Evolutionary conservation across 208 protist species (phyloP).

Genomic region (Sergeia podlipaevii): DNA sequence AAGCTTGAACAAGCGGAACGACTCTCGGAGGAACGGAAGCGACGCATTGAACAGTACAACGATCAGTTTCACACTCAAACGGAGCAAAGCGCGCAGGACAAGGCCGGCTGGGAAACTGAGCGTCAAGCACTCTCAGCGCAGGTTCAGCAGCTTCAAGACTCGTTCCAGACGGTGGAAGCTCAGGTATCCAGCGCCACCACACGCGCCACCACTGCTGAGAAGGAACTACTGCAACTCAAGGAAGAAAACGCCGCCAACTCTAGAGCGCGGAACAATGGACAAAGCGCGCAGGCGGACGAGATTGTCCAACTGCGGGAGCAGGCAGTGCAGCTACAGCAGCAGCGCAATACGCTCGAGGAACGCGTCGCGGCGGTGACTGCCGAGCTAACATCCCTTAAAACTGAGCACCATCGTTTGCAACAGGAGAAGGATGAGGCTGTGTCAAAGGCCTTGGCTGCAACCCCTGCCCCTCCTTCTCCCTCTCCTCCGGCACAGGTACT

Average conservation of each 20-base stretch:
- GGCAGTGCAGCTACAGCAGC: constrained; percentile 14
- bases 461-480: constrained; percentile 1
- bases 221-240: constrained; percentile 18
- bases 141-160: constrained; percentile 5
- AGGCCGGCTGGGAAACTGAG: too few species aligned
- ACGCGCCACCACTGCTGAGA: constrained; percentile 2
- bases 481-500: background rate
- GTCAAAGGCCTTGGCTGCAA: constrained; percentile 1
- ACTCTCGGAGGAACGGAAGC: background rate
- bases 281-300: constrained; percentile 20
- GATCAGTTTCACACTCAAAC: too few species aligned
- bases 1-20: constrained; percentile 14
- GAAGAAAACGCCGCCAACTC: constrained; percentile 18
- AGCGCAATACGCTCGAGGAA: constrained; percentile 8
- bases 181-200: constrained; percentile 3
- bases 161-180: constrained; percentile 15
- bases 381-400: background rate
- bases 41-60: background rate
- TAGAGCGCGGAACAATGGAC: background rate
- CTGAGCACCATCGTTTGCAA: background rate
- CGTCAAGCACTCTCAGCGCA: background rate
- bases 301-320: constrained; percentile 10
- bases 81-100: background rate
- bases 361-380: constrained; percentile 13
- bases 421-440: background rate